phyloP scores from a whole-genome alignment of 1,284 basidiomycete species.

The Irpex rosettiformis region DNA sequence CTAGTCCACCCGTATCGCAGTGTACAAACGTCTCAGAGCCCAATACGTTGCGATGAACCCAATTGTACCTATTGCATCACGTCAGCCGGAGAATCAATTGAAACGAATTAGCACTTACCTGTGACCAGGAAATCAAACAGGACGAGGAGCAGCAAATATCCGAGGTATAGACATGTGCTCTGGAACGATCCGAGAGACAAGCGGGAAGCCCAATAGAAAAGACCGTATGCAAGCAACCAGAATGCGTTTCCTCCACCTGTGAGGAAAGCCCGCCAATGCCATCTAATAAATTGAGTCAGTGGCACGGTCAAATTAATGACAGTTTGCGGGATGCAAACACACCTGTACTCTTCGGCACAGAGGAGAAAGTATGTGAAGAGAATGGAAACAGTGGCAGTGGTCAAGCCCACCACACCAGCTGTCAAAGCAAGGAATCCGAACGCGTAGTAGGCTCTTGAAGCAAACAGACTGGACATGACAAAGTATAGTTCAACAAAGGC shows the following conservation, averaged over 20 bases:
- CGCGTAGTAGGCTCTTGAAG: slow-evolving; percentile 91
- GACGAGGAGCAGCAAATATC: slow-evolving; percentile 85
- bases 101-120: slow-evolving; percentile 40
- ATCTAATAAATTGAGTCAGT: slow-evolving; percentile 42
- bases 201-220: slow-evolving; percentile 88
- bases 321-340: slow-evolving; percentile 16
- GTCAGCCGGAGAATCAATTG: slow-evolving; percentile 7
- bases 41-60: slow-evolving; percentile 88
- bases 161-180: slow-evolving; percentile 86
- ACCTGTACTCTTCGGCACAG: slow-evolving; percentile 95
- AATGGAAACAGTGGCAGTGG: slow-evolving; percentile 88
- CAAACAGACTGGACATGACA: slow-evolving; percentile 90
- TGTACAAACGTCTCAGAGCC: slow-evolving; percentile 80
- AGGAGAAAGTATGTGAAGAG: slow-evolving; percentile 91
- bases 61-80: slow-evolving; percentile 58
- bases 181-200: slow-evolving; percentile 83
- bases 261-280: slow-evolving; percentile 96
- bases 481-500: slow-evolving; percentile 97
- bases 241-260: slow-evolving; percentile 93
- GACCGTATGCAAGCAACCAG: slow-evolving; percentile 85
- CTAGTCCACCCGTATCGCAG: slow-evolving; percentile 73
- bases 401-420: slow-evolving; percentile 79
- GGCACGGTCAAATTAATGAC: slow-evolving; percentile 2
- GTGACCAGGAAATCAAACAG: slow-evolving; percentile 88
- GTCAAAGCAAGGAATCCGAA: slow-evolving; percentile 95